phyloP scores from a whole-genome alignment of 192 early-diverging fungal species.

The Coemansia sp. region DNA sequence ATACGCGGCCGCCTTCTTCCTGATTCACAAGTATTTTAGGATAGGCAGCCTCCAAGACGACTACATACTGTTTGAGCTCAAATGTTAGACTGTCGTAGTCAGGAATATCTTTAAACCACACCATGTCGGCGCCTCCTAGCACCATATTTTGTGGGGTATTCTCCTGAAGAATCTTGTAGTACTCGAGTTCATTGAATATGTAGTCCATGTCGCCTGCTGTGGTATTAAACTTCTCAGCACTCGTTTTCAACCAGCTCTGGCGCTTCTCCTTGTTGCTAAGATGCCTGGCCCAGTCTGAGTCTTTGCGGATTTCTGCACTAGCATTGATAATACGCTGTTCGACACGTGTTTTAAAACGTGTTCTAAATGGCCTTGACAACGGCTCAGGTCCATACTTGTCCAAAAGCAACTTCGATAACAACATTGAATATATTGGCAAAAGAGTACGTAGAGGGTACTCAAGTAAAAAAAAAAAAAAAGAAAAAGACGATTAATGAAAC shows the following conservation, averaged over 20 bases:
- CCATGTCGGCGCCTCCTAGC: conserved; percentile 7
- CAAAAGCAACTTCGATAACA: background rate
- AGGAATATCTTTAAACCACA: conserved; percentile 7
- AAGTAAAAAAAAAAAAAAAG: too few relatives aligned
- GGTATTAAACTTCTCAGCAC: background rate
- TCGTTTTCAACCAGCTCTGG: background rate
- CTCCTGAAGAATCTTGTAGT: background rate
- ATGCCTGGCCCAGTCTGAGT: background rate
- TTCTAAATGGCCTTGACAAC: background rate
- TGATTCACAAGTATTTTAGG: background rate
- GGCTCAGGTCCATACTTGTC: background rate
- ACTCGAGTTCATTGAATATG: background rate
- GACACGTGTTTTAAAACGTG: background rate
- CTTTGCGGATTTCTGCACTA: background rate
- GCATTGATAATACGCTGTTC: conserved; percentile 1
- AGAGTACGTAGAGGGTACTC: too few relatives aligned
- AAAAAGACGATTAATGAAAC: too few relatives aligned
- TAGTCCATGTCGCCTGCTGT: background rate
- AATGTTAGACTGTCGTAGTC: background rate
- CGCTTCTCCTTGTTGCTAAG: background rate
- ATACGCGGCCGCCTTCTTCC: background rate
- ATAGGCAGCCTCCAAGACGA: background rate
- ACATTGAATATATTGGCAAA: background rate
- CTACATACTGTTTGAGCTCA: conserved; percentile 1
- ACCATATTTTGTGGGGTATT: background rate